Evolutionary conservation across 1,139 yeast genomes (phyloP).

Genomic region (Candida tunisiensis): DNA sequence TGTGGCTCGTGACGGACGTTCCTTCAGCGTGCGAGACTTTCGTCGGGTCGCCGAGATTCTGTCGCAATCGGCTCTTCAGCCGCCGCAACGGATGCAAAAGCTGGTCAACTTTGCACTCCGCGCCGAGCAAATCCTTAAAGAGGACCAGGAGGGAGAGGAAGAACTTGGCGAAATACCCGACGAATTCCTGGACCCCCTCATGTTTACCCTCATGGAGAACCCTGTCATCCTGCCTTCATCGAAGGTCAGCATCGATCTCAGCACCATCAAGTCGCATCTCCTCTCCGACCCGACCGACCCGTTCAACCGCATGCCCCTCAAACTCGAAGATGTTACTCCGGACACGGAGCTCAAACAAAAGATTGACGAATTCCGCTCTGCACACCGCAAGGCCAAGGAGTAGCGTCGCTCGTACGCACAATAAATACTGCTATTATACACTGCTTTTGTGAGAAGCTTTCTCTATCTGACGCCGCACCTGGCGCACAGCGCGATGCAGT

Average conservation of each 20-base stretch:
- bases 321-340: slow-evolving; percentile 73
- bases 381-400: slow-evolving; percentile 20
- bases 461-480: slow-evolving; percentile 7
- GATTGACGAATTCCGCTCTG: slow-evolving; percentile 50
- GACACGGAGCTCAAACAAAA: slow-evolving; percentile 43
- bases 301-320: slow-evolving; percentile 83
- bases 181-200: slow-evolving; percentile 89
- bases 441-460: neutral
- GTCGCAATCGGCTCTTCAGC: slow-evolving; percentile 33
- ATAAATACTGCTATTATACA: neutral
- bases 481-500: slow-evolving; percentile 12
- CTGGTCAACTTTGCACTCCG: slow-evolving; percentile 39
- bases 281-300: slow-evolving; percentile 95
- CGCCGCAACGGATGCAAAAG: slow-evolving; percentile 33
- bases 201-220: slow-evolving; percentile 90
- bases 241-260: slow-evolving; percentile 66
- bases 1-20: slow-evolving; percentile 80
- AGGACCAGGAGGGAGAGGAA: slow-evolving; percentile 66
- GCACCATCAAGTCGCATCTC: slow-evolving; percentile 86
- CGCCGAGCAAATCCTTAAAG: slow-evolving; percentile 44
- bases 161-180: slow-evolving; percentile 93
- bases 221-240: slow-evolving; percentile 89
- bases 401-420: slow-evolving; percentile 1
- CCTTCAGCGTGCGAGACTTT: slow-evolving; percentile 53
- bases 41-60: slow-evolving; percentile 55